Evolutionary conservation across 768 basidiomycete species (phyloP), one percentile per base, ranked within the genome.

Genomic region (Kwoniella mangroviensis): DNA sequence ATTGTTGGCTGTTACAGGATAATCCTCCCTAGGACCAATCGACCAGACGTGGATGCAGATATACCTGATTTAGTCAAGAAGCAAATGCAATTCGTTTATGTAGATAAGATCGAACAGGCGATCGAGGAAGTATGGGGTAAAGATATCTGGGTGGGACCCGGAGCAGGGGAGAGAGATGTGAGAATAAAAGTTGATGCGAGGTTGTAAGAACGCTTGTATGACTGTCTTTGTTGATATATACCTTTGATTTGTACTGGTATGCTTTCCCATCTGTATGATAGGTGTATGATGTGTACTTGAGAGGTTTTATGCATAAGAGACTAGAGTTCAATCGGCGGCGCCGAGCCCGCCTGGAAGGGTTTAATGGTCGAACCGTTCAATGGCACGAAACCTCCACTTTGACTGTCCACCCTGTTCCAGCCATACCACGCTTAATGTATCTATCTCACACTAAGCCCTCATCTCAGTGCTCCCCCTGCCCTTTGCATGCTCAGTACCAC

Each of bases 31-130:
- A 89, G 87, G 85, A 88, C 89, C 34, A 97, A 96, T 77, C 86
- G 89, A 65, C 93, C 93, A 75, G 93, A 97, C 68, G 92, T 95
- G 19, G 90, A 92, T 75, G 90, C 91, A 74, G 94, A 95, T 70
- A 68, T 78, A 6, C 89, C 92, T 6, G 84, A 86, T 10, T 91
- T 91, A 73, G 87, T 94, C 24, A 85, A 88, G 51, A 86, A 87
- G 40, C 88, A 90, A 76, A 91, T 94, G 86, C 87, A 91, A 75
- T 92, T 95, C 73, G 89, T 89, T 40, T 95, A 91, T 77, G 93
- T 93, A 41, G 85, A 88, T 64, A 91, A 89, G 10, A 87, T 96
- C 51, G 86, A 88, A 26, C 92, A 95, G 80, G 92, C 89, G 1
- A 84, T 95, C 42, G 90, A 92, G 61, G 92, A 90, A 1, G 92